Conservation (phyloP, 1,284 basidiomycete genomes). For the Naganishia cerealis region DNA sequence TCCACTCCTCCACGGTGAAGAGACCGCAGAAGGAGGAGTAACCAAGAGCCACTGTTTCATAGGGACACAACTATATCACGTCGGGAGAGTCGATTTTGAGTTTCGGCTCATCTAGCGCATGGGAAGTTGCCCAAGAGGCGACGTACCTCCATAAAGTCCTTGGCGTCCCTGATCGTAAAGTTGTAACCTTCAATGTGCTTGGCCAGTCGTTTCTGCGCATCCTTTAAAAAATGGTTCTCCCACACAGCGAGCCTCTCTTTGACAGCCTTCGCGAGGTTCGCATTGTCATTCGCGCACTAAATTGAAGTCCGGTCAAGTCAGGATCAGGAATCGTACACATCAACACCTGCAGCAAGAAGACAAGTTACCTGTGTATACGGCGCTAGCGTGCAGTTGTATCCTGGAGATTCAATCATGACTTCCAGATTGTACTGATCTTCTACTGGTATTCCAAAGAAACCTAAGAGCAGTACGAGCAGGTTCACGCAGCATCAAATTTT, state of each 20-base stretch:
- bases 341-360: neutral
- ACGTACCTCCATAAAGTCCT: constrained; percentile 44
- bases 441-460: constrained; percentile 54
- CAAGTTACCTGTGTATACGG: constrained; percentile 53
- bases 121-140: neutral
- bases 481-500: neutral
- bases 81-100: neutral
- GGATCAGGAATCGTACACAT: neutral
- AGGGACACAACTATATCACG: constrained; percentile 37
- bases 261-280: constrained; percentile 33
- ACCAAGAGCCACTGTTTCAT: constrained; percentile 56
- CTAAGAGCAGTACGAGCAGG: constrained; percentile 33
- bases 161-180: constrained; percentile 67
- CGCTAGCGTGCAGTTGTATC: constrained; percentile 57
- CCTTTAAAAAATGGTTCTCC: constrained; percentile 68
- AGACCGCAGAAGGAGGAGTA: constrained; percentile 59
- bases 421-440: constrained; percentile 55
- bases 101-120: neutral
- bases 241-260: constrained; percentile 57
- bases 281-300: constrained; percentile 41
- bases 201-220: constrained; percentile 66
- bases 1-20: constrained; percentile 69
- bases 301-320: neutral
- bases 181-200: constrained; percentile 65
- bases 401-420: constrained; percentile 54